Conservation (phyloP, 2,329 filamentous ascomycete species). For the Colletotrichum lini region DNA sequence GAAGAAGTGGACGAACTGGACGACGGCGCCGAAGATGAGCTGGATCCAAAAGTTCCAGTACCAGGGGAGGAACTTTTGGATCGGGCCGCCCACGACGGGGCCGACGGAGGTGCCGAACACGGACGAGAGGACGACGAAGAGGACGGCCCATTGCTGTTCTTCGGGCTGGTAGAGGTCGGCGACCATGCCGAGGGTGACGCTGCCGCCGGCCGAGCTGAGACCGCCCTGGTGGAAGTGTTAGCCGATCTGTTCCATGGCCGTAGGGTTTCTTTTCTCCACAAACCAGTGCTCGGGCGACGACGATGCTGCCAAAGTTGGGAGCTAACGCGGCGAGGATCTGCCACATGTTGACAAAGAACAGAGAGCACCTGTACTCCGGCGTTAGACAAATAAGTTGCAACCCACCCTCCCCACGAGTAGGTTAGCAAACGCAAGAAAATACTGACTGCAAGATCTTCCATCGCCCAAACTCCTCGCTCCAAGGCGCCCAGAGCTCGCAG, state of each 20-base stretch:
- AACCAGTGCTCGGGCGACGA: conserved; percentile 57
- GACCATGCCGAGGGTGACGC: conserved; percentile 75
- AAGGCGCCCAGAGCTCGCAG: conserved; percentile 67
- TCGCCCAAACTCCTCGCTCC: conserved; percentile 68
- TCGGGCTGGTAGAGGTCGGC: conserved; percentile 73
- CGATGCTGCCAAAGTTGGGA: conserved; percentile 56
- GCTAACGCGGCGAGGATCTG: conserved; percentile 62
- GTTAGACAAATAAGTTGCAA: background rate
- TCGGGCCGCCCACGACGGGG: conserved; percentile 68
- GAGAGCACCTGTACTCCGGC: conserved; percentile 26
- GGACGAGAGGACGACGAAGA: conserved; percentile 71
- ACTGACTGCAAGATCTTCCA: conserved; percentile 65
- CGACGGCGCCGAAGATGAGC: conserved; percentile 67
- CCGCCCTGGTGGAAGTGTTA: conserved; percentile 58
- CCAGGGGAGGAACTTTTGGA: conserved; percentile 63
- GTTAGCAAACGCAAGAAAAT: too few species aligned
- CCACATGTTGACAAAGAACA: conserved; percentile 69
- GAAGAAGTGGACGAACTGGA: conserved; percentile 64
- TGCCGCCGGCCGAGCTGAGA: conserved; percentile 74
- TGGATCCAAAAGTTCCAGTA: conserved; percentile 76
- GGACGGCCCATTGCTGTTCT: conserved; percentile 71
- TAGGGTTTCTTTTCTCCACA: background rate
- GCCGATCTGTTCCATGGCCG: background rate
- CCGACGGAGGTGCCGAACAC: conserved; percentile 69
- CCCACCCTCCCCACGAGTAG: too few species aligned